These are phyloP conservation scores for Sporothrix protearum DNA, from an alignment of 2,329 filamentous ascomycete species.

Conservation along the genomic window DNA sequence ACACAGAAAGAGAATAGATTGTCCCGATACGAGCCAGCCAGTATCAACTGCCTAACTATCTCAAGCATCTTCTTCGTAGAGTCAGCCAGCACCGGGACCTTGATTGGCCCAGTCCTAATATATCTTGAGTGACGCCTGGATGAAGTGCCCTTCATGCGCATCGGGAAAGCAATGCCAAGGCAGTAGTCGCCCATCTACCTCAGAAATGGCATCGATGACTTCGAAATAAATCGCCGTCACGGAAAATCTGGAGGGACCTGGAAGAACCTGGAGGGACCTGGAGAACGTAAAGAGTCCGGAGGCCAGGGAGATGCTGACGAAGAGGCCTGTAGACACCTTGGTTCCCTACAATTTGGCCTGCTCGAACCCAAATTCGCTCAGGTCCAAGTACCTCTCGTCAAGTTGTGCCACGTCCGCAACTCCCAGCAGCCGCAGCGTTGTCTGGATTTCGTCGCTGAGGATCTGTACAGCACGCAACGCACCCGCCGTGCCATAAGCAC, in stretches of 20 bases:
- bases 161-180: background rate
- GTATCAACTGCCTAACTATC: background rate
- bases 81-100: background rate
- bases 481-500: conserved; percentile 37
- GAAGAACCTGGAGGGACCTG: background rate
- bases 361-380: background rate
- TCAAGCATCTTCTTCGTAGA: background rate
- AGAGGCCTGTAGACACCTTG: background rate
- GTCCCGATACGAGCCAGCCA: background rate
- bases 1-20: background rate
- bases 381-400: conserved; percentile 17
- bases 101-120: background rate
- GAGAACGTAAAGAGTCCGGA: background rate
- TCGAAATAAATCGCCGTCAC: background rate
- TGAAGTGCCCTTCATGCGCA: background rate
- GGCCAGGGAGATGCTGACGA: background rate
- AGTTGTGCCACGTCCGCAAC: conserved; percentile 16
- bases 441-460: conserved; percentile 25
- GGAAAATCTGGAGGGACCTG: background rate
- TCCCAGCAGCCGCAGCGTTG: conserved; percentile 22
- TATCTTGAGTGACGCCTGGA: background rate
- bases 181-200: background rate
- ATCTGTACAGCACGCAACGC: conserved; percentile 37
- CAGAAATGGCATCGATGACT: background rate
- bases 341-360: conserved; percentile 7